Conservation (phyloP, 2,329 filamentous ascomycete genomes). For the Plenodomus biglobosus region DNA sequence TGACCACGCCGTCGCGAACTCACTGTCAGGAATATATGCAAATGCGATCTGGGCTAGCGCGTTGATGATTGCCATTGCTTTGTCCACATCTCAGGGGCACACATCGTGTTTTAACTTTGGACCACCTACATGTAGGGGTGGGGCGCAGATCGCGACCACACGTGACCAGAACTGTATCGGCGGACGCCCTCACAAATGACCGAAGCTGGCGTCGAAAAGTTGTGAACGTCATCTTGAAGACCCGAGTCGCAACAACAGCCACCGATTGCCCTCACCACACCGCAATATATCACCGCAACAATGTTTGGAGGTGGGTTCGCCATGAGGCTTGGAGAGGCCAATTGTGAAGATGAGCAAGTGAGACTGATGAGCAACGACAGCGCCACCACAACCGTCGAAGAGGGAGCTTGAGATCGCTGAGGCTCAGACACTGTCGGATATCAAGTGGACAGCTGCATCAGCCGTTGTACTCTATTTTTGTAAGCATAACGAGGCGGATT, state of each 20-base stretch:
- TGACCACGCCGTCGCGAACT: too few species aligned
- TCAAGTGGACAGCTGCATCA: conserved; percentile 67
- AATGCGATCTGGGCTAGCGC: not conserved
- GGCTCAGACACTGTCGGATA: conserved; percentile 65
- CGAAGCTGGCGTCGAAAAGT: not conserved
- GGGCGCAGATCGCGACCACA: not conserved
- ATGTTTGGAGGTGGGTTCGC: not conserved
- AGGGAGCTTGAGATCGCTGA: conserved; percentile 68
- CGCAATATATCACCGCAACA: not conserved
- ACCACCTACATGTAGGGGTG: too few species aligned
- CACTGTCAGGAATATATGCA: not conserved
- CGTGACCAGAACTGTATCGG: not conserved
- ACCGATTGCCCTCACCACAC: not conserved
- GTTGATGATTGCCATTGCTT: not conserved
- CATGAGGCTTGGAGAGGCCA: too few species aligned
- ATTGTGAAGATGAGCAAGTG: not conserved
- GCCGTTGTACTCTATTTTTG: conserved; percentile 74
- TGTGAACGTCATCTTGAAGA: conserved; percentile 6
- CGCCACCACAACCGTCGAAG: conserved; percentile 68
- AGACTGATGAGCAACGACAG: conserved; percentile 40
- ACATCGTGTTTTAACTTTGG: not conserved
- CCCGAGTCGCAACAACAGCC: not conserved
- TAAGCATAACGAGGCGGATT: conserved; percentile 49
- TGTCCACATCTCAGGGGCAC: not conserved
- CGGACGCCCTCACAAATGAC: not conserved